Percentiles rank a stretch among this genome's conserved stretches.
Evolutionary conservation across 2,329 filamentous ascomycete species (phyloP).

Genomic region (Diaporthe sp.): DNA sequence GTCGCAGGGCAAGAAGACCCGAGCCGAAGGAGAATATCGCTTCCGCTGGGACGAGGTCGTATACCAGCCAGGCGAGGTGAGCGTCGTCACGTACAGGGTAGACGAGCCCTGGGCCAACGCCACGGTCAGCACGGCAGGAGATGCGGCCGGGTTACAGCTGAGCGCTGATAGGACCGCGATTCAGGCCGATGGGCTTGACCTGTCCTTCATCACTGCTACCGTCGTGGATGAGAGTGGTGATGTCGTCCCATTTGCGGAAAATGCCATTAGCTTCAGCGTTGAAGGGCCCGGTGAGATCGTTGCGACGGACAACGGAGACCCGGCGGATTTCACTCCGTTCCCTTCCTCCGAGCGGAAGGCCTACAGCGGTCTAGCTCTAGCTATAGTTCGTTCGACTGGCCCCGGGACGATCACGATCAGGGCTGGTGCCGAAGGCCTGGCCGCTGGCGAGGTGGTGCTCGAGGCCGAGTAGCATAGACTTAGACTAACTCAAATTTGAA

Average conservation of each 20-base stretch:
- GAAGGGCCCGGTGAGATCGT: conserved; percentile 59
- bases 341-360: conserved; percentile 54
- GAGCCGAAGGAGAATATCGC: conserved; percentile 55
- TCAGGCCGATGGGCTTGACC: conserved; percentile 56
- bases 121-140: conserved; percentile 56
- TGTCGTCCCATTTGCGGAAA: conserved; percentile 56
- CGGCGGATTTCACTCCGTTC: conserved; percentile 58
- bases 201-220: conserved; percentile 59
- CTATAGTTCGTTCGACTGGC: conserved; percentile 50
- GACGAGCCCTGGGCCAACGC: conserved; percentile 60
- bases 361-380: conserved; percentile 56
- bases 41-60: conserved; percentile 66
- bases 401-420: conserved; percentile 35
- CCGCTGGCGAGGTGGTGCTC: background rate
- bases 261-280: conserved; percentile 58
- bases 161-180: conserved; percentile 56
- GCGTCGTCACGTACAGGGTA: conserved; percentile 61
- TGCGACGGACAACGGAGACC: conserved; percentile 65
- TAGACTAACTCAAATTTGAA: background rate
- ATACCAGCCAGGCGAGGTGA: conserved; percentile 61
- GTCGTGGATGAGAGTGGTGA: conserved; percentile 59
- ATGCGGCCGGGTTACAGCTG: conserved; percentile 52
- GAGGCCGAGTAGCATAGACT: conserved; percentile 1
- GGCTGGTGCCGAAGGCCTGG: conserved; percentile 2
- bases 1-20: conserved; percentile 56